Evolutionary conservation across 768 basidiomycete genomes (phyloP).

Genomic region (Boletus vinaceobasis): DNA sequence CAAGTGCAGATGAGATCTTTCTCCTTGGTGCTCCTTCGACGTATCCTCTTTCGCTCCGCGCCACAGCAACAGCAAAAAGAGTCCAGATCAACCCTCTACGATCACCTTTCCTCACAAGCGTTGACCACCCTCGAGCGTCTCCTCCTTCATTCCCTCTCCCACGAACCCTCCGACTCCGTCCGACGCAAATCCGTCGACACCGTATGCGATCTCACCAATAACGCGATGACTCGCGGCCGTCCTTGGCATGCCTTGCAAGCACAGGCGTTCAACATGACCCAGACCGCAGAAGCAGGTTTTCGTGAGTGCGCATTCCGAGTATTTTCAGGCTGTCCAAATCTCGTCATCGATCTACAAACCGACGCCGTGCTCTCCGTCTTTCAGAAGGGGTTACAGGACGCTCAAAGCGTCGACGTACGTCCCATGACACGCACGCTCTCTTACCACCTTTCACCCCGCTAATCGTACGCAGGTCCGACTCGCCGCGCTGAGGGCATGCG

Average conservation of each 20-base stretch:
- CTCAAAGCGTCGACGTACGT: constrained; percentile 60
- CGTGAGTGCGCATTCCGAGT: constrained; percentile 67
- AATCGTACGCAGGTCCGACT: constrained; percentile 54
- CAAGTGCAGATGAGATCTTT: constrained; percentile 74
- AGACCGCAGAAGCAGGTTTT: constrained; percentile 30
- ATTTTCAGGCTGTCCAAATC: constrained; percentile 70
- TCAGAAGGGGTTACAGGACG: constrained; percentile 64
- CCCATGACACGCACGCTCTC: neutral
- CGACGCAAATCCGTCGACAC: constrained; percentile 73
- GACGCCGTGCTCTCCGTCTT: constrained; percentile 67
- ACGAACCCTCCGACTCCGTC: constrained; percentile 57
- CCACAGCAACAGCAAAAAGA: constrained; percentile 34
- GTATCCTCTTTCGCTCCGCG: constrained; percentile 68
- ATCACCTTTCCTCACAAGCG: constrained; percentile 66
- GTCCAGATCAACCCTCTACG: constrained; percentile 63
- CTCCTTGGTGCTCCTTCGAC: constrained; percentile 74
- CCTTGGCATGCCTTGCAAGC: constrained; percentile 82
- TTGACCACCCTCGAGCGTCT: constrained; percentile 68
- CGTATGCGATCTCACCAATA: constrained; percentile 70
- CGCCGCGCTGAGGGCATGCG: constrained; percentile 66
- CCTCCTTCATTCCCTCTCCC: constrained; percentile 63
- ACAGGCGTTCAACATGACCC: constrained; percentile 64
- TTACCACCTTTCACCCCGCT: neutral
- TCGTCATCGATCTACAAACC: constrained; percentile 73
- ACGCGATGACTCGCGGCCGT: constrained; percentile 68